A percentile compares a stretch with the other conserved stretches of the same genome.
These are phyloP conservation scores for Melanomma pulvis-pyrius DNA, from an alignment of 495 filamentous ascomycete species.

Conservation along the genomic window DNA sequence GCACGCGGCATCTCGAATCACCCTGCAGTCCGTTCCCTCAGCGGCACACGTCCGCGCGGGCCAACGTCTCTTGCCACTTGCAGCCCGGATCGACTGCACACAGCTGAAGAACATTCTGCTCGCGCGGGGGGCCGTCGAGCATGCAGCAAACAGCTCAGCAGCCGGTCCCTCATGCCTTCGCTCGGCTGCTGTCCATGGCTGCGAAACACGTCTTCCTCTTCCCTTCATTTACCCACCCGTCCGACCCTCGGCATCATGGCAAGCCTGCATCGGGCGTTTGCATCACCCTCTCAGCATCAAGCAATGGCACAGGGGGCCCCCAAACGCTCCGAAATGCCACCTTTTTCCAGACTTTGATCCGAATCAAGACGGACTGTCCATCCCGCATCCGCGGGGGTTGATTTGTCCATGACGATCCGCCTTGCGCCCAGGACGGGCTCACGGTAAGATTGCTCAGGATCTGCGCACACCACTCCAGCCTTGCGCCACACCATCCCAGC, in stretches of 20 bases:
- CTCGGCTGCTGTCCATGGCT: background rate
- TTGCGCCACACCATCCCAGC: constrained; percentile 18
- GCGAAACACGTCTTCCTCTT: background rate
- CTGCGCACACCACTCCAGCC: constrained; percentile 20
- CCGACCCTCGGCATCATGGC: background rate
- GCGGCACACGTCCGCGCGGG: background rate
- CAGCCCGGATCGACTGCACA: background rate
- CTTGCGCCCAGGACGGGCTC: background rate
- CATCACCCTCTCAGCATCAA: background rate
- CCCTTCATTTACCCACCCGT: background rate
- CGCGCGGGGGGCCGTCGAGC: no score
- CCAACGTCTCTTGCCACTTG: background rate
- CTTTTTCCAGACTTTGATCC: background rate
- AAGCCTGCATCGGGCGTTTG: background rate
- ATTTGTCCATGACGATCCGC: background rate
- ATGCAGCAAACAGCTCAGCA: background rate
- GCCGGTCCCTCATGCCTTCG: background rate
- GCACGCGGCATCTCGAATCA: constrained; percentile 21
- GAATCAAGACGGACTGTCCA: background rate
- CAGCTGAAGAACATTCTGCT: background rate
- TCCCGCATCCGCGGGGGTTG: background rate
- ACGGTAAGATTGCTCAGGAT: constrained; percentile 24
- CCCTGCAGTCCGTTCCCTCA: constrained; percentile 18
- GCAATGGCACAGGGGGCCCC: background rate
- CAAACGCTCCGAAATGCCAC: background rate